These are phyloP conservation scores for Citrus inodora DNA, from an alignment of 345 rosid genomes.

Conservation along the genomic window DNA sequence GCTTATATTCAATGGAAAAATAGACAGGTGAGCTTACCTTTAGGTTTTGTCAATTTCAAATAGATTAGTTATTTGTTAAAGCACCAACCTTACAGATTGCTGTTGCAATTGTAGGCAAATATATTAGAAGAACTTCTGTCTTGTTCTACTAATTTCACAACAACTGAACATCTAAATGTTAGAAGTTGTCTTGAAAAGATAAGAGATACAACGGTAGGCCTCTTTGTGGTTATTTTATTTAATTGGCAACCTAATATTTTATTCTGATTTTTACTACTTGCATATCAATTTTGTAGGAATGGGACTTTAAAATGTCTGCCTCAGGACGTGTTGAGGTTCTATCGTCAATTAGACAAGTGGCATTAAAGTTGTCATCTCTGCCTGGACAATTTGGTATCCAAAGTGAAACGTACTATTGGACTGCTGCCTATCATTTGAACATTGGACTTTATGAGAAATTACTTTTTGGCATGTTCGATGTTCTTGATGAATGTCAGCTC, in stretches of 20 bases:
- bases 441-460: slow-evolving; percentile 75
- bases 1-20: slow-evolving; percentile 79
- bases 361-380: slow-evolving; percentile 54
- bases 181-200: slow-evolving; percentile 66
- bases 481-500: slow-evolving; percentile 91
- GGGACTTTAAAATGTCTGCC: slow-evolving; percentile 70
- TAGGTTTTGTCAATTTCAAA: slow-evolving; percentile 3
- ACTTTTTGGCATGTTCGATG: slow-evolving; percentile 69
- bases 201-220: slow-evolving; percentile 67
- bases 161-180: slow-evolving; percentile 44
- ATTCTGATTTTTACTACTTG: slow-evolving; percentile 11
- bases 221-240: slow-evolving; percentile 21
- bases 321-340: slow-evolving; percentile 74
- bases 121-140: slow-evolving; percentile 75
- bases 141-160: slow-evolving; percentile 40
- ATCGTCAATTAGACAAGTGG: slow-evolving; percentile 63
- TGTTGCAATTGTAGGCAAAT: slow-evolving; percentile 55
- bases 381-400: slow-evolving; percentile 58
- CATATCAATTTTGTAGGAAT: slow-evolving; percentile 49
- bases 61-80: slow-evolving; percentile 8
- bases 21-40: slow-evolving; percentile 62
- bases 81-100: slow-evolving; percentile 11
- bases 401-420: slow-evolving; percentile 82
- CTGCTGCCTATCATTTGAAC: slow-evolving; percentile 75
- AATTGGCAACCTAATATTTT: slow-evolving; percentile 9